A percentile compares a stretch with the other conserved stretches of the same genome.
Conservation (phyloP, 2,329 filamentous ascomycete genomes). For the Curvularia sp. region DNA sequence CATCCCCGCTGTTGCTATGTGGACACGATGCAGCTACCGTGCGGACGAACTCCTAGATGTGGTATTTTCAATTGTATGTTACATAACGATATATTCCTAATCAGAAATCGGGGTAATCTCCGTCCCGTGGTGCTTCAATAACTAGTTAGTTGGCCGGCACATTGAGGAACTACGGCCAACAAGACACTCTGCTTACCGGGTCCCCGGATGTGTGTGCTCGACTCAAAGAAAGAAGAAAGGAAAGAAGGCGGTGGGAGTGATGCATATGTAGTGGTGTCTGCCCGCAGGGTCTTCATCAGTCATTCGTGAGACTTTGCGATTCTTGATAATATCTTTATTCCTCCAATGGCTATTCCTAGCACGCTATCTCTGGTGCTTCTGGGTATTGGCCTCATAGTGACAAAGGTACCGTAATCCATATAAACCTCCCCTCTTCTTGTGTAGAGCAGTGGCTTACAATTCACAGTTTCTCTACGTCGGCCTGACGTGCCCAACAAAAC, state of each 20-base stretch:
- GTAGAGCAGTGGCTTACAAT: slow-evolving; percentile 2
- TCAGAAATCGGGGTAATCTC: background rate
- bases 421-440: background rate
- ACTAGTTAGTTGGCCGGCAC: background rate
- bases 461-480: slow-evolving; percentile 30
- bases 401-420: slow-evolving; percentile 6
- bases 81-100: background rate
- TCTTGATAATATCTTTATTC: background rate
- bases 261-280: slow-evolving; percentile 2
- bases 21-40: background rate
- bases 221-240: background rate
- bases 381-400: slow-evolving; percentile 1
- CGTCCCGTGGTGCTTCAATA: background rate
- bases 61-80: background rate
- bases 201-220: background rate
- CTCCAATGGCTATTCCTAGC: background rate
- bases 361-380: background rate
- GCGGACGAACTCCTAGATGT: background rate
- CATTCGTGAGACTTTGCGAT: background rate
- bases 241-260: background rate
- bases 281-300: background rate
- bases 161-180: background rate
- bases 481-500: slow-evolving; percentile 38
- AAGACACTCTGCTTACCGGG: background rate
- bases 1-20: background rate